phyloP scores from a whole-genome alignment of 306 rosid species.

The Dalbergia cultrata region DNA sequence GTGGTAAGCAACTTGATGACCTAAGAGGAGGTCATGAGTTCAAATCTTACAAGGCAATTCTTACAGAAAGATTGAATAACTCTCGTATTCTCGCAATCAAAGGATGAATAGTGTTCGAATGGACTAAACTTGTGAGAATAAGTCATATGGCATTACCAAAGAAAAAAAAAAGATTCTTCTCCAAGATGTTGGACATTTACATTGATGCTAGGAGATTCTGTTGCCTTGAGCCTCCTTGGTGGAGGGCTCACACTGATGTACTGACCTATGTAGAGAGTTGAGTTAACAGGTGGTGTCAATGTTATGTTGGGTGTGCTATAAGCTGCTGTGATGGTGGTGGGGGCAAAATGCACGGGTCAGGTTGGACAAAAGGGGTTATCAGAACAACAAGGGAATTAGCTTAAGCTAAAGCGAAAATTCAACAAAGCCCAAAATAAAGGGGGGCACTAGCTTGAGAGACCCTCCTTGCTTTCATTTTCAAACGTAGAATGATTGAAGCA shows the following conservation, averaged over 20 bases:
- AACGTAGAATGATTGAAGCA: constrained; percentile 67
- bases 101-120: no score
- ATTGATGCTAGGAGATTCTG: constrained; percentile 37
- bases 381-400: constrained; percentile 23
- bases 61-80: no score
- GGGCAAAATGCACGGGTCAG: constrained; percentile 20
- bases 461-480: constrained; percentile 60
- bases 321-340: constrained; percentile 38
- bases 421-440: constrained; percentile 36
- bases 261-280: constrained; percentile 13
- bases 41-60: not conserved
- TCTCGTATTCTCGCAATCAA: no score
- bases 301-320: constrained; percentile 46
- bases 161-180: constrained; percentile 22
- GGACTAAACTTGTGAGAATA: no score
- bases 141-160: no score
- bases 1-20: no score
- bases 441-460: constrained; percentile 47
- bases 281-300: constrained; percentile 46
- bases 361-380: constrained; percentile 43
- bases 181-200: constrained; percentile 22
- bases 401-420: constrained; percentile 10
- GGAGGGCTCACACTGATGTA: constrained; percentile 21
- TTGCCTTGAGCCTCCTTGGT: constrained; percentile 43
- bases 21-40: no score